Evolutionary conservation across 2,329 filamentous ascomycete genomes (phyloP).

Genomic region (Epichloe hybrida): DNA sequence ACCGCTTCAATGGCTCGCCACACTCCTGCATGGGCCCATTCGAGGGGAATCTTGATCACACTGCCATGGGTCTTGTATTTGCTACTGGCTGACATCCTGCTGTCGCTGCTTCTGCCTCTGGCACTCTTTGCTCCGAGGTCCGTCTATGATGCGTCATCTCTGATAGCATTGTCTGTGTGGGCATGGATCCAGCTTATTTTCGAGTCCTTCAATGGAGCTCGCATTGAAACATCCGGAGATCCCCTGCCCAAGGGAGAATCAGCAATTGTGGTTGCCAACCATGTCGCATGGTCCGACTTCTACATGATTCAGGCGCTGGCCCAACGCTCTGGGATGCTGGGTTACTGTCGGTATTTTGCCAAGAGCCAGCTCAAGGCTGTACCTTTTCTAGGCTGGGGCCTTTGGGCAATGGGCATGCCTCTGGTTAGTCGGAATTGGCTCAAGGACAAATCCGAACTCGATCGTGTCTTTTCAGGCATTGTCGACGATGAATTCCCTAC

Average conservation of each 20-base stretch:
- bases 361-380: slow-evolving; percentile 46
- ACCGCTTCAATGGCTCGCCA: slow-evolving; percentile 6
- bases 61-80: slow-evolving; percentile 41
- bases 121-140: slow-evolving; percentile 32
- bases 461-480: slow-evolving; percentile 42
- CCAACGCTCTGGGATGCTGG: slow-evolving; percentile 40
- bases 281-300: slow-evolving; percentile 49
- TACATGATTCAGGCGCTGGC: slow-evolving; percentile 50
- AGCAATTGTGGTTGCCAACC: slow-evolving; percentile 46
- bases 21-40: slow-evolving; percentile 17
- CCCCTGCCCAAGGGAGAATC: slow-evolving; percentile 38
- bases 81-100: slow-evolving; percentile 34
- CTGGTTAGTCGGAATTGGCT: slow-evolving; percentile 48
- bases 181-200: slow-evolving; percentile 44
- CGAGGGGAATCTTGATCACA: slow-evolving; percentile 30
- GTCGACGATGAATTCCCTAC: slow-evolving; percentile 38
- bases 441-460: slow-evolving; percentile 40
- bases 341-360: slow-evolving; percentile 48
- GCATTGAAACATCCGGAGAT: slow-evolving; percentile 40
- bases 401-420: slow-evolving; percentile 53
- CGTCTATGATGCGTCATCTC: slow-evolving; percentile 41
- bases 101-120: slow-evolving; percentile 35
- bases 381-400: slow-evolving; percentile 48
- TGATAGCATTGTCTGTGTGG: slow-evolving; percentile 41
- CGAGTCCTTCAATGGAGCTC: slow-evolving; percentile 36